Evolutionary conservation across 2,329 filamentous ascomycete species (phyloP).

Genomic region (Colletotrichum liriopes): DNA sequence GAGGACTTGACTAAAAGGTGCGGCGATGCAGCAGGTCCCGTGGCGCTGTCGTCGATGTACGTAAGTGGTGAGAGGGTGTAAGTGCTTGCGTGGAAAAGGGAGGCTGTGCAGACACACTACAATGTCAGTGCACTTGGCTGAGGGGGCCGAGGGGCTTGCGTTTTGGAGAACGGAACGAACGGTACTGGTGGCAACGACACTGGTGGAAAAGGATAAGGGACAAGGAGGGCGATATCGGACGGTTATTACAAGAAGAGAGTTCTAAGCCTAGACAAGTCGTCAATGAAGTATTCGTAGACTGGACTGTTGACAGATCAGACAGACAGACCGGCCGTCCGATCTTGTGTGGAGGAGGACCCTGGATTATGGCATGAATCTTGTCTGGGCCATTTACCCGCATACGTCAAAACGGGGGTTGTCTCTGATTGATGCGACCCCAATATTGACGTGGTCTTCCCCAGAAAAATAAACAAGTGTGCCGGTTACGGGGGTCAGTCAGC

Average conservation of each 20-base stretch:
- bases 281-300: not conserved
- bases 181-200: not conserved
- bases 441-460: constrained; percentile 9
- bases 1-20: constrained; percentile 3
- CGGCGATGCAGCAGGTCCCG: constrained; percentile 19
- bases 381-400: constrained; percentile 1
- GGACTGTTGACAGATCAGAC: not conserved
- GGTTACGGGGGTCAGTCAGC: not conserved
- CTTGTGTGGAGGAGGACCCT: constrained; percentile 28
- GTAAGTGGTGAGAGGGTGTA: constrained; percentile 28
- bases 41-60: constrained; percentile 26
- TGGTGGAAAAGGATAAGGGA: not conserved
- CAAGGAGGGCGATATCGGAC: not conserved
- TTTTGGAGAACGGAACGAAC: not conserved
- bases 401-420: constrained; percentile 26
- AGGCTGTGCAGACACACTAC: constrained; percentile 38
- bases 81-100: constrained; percentile 43
- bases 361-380: constrained; percentile 32
- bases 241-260: not conserved
- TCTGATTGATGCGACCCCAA: constrained; percentile 16
- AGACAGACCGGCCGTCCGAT: not conserved
- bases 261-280: not conserved
- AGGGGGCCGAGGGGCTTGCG: not conserved
- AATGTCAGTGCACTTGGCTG: constrained; percentile 22
- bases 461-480: not conserved